phyloP scores from a whole-genome alignment of 805 yeast genomes.

The Candida boleticola region DNA sequence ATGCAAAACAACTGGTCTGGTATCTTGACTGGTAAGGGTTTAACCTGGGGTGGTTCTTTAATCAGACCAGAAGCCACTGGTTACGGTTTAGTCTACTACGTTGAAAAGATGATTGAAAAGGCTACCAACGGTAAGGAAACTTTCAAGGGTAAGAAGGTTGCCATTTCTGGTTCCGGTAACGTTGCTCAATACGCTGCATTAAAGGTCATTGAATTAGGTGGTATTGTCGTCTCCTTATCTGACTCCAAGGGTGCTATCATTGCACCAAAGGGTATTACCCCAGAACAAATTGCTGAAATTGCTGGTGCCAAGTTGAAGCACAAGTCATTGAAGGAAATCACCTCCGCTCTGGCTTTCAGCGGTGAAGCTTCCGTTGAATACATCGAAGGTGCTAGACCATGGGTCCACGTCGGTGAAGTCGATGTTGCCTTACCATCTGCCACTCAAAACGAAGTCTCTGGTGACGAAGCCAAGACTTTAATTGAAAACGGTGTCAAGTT shows the following conservation, averaged over 20 bases:
- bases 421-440: constrained; percentile 98
- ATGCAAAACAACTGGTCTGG: constrained; percentile 93
- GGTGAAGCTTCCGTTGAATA: constrained; percentile 60
- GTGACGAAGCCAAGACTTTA: constrained; percentile 75
- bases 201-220: constrained; percentile 96
- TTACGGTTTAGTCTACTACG: constrained; percentile 94
- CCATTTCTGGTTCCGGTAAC: constrained; percentile 97
- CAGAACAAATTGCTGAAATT: constrained; percentile 74
- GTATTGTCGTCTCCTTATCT: constrained; percentile 87
- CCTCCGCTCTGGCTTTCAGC: constrained; percentile 57
- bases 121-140: constrained; percentile 88
- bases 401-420: constrained; percentile 87
- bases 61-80: constrained; percentile 99
- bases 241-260: constrained; percentile 93
- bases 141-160: constrained; percentile 90
- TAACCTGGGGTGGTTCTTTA: constrained; percentile 98
- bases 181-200: constrained; percentile 99
- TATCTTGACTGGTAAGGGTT: constrained; percentile 96
- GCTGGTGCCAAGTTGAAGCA: constrained; percentile 77
- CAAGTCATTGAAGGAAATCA: constrained; percentile 69
- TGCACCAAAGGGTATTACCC: constrained; percentile 76
- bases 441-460: constrained; percentile 96
- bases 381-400: constrained; percentile 93
- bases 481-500: constrained; percentile 87
- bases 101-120: constrained; percentile 94